Conservation (phyloP, 352 stramenopile species). For the Phytophthora chlamydospora region DNA sequence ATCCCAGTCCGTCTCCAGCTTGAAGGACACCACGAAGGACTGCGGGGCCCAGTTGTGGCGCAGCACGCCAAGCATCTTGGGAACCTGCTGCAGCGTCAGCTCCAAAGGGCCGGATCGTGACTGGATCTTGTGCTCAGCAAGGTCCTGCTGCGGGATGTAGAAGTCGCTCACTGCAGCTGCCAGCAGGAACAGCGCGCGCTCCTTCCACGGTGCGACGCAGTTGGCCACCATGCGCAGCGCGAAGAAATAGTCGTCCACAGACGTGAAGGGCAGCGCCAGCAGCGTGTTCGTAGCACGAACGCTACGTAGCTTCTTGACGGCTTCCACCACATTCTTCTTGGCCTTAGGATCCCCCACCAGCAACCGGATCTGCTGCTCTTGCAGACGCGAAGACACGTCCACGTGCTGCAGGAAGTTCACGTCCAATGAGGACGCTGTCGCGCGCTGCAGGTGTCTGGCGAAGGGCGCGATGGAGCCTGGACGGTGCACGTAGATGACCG, state of each 20-base stretch:
- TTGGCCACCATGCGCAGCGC: conserved; percentile 87
- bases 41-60: conserved; percentile 92
- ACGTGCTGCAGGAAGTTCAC: conserved; percentile 75
- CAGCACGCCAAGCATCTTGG: conserved; percentile 96
- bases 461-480: conserved; percentile 89
- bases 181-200: conserved; percentile 92
- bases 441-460: conserved; percentile 67
- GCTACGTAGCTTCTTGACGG: conserved; percentile 56
- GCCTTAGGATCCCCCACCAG: conserved; percentile 37
- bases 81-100: conserved; percentile 93
- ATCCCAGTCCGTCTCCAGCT: conserved; percentile 97
- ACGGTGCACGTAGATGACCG: conserved; percentile 96
- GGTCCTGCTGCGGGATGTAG: conserved; percentile 92
- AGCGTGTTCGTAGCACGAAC: conserved; percentile 56
- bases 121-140: conserved; percentile 98
- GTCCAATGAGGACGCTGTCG: conserved; percentile 62
- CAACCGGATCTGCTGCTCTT: conserved; percentile 46
- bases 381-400: conserved; percentile 18
- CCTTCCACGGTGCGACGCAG: conserved; percentile 59
- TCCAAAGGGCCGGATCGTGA: conserved; percentile 72
- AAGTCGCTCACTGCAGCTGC: conserved; percentile 99
- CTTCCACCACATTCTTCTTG: conserved; percentile 56
- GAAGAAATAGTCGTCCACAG: conserved; percentile 97
- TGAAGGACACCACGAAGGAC: conserved; percentile 98
- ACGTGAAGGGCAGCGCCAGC: conserved; percentile 93